These are phyloP conservation scores for Pelargonium cotyledonis DNA, from an alignment of 441 rosid species.

Conservation along the genomic window DNA sequence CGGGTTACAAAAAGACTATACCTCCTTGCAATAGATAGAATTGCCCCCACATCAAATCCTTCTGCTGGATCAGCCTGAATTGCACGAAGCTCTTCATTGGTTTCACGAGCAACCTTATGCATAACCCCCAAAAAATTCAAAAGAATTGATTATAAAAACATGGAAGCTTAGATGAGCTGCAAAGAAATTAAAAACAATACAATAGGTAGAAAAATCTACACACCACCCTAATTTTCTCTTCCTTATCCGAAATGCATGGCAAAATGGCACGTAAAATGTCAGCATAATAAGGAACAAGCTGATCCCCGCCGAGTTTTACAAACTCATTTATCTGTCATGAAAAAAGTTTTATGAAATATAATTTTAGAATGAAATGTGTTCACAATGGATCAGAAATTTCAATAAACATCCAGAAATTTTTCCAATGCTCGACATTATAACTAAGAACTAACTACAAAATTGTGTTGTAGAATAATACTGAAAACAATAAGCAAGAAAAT, in stretches of 20 bases:
- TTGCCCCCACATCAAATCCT: slow-evolving; percentile 81
- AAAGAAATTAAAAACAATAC: slow-evolving; percentile 12
- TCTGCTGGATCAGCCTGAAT: slow-evolving; percentile 81
- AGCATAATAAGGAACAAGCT: slow-evolving; percentile 92
- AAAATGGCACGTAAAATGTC: slow-evolving; percentile 95
- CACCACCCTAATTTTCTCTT: slow-evolving; percentile 99
- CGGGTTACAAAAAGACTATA: slow-evolving; percentile 30
- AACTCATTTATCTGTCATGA: slow-evolving; percentile 84
- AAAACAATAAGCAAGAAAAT: background rate
- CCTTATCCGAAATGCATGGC: slow-evolving; percentile 98
- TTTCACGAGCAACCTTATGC: slow-evolving; percentile 94
- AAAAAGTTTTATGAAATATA: slow-evolving; percentile 3
- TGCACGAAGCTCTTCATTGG: slow-evolving; percentile 96
- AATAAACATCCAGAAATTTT: background rate
- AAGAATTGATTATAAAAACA: too few species aligned
- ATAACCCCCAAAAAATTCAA: background rate
- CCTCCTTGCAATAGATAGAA: slow-evolving; percentile 94
- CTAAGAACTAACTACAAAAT: background rate
- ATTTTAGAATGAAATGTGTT: background rate
- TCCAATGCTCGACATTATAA: background rate
- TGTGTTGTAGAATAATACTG: background rate
- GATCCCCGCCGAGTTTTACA: slow-evolving; percentile 99
- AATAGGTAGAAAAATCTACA: slow-evolving; percentile 26
- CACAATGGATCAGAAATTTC: background rate
- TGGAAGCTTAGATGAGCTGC: background rate